Evolutionary conservation across 352 stramenopile species (phyloP), one percentile per base, ranked within the genome.

Genomic region (Phytophthora pseudosyringae): DNA sequence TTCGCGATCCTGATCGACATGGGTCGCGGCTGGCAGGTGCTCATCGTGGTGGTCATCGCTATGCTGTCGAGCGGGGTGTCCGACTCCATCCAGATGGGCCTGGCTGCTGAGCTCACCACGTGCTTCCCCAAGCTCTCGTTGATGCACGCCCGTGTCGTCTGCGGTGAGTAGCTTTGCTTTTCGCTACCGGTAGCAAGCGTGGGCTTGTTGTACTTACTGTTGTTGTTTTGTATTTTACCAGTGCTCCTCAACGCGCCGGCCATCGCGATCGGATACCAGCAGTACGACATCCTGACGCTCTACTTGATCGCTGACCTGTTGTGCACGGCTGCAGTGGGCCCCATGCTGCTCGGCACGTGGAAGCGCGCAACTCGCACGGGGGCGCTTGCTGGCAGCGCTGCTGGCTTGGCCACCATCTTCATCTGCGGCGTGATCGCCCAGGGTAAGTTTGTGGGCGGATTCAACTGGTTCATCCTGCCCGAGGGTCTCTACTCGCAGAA

Each of bases 1-100:
- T 93, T 93, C 52, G 70, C 83, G 11, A 87, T 91, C 61, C 43
- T 93, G 25, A 73, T 91, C 31, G 66, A 93, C 67, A 91, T 93
- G 80, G 73, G 75, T 4, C 64, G 62, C 25, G 79, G 74, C 31
- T 93, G 84, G 84, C 76, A 90, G 26, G 73, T 93, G 47, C 62
- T 93, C 0, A 77, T 91, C 2, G 75, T 81, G 15, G 71, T 93
- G 15, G 79, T 91, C 18, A 83, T 93, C 53, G 84, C 83, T 5
- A 84, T 84, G 54, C 70, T 93, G 16, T 83, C 83, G 1, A 88
- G 74, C 36, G 80, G 78, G 2, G 78, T 88, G 9, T 83, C 67
- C 4, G 82, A 93, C 59, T 89, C 82, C 44, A 87, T 93, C 43
- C 84, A 91, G 60, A 88, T 90, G 52, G 84, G 84, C 1, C 87